phyloP scores from a whole-genome alignment of 176 grass and related monocot genomes.

The Panicum miliaceum region DNA sequence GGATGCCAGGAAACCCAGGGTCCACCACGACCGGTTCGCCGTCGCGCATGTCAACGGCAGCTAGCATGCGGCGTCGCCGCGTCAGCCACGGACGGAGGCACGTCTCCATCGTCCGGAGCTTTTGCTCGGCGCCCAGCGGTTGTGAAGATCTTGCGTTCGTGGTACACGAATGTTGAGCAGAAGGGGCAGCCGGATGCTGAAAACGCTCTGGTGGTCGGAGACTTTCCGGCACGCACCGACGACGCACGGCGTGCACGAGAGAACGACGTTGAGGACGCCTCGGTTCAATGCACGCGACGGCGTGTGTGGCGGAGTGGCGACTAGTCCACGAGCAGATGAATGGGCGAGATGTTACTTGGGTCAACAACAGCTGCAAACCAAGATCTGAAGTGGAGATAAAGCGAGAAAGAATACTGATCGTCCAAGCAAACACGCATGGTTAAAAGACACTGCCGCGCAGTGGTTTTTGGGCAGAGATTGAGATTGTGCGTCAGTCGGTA shows the following conservation, averaged over 20 bases:
- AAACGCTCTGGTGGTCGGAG: slow-evolving; percentile 1
- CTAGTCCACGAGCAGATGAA: neutral
- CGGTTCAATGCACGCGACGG: neutral
- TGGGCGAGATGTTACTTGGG: neutral
- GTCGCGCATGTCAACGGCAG: neutral
- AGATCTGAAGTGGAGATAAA: neutral
- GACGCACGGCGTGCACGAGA: neutral
- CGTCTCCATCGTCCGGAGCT: neutral
- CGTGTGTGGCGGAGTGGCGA: neutral
- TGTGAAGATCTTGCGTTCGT: neutral
- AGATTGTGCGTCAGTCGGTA: too few species aligned
- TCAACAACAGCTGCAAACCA: slow-evolving; percentile 28
- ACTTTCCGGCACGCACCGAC: slow-evolving; percentile 3
- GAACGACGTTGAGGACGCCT: neutral
- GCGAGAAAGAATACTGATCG: neutral
- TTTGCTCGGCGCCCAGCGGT: neutral
- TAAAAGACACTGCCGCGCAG: neutral
- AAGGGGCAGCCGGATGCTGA: neutral
- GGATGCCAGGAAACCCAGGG: neutral
- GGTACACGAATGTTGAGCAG: neutral
- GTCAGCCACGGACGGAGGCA: neutral
- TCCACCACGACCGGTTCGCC: too few species aligned
- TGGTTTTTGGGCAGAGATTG: neutral
- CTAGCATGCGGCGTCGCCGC: neutral
- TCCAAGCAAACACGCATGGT: neutral